Base-by-base conservation (phyloP, 441 rosid species). In the Codiaeum variegatum region DNA sequence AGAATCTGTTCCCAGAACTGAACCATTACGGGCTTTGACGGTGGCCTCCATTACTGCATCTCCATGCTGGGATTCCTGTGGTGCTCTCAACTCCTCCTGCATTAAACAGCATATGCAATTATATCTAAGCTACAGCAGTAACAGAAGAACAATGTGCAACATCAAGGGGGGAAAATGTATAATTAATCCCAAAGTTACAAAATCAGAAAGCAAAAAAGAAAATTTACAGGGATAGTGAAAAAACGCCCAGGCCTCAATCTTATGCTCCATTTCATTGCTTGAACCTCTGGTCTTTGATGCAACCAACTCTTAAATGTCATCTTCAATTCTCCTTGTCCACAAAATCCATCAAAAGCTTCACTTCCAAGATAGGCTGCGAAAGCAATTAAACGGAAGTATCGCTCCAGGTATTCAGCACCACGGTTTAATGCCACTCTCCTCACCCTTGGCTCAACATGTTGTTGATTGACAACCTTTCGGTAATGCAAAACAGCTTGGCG, bases 341-440 rank as follows among this genome's bases (percentile, higher is more conserved):
- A 93, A 73, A 86, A 89, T 42, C 91, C 96, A 79, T 96, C 97
- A 80, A 91, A 88, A 79, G 97, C 93, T 84, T 88, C 89, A 80
- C 98, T 93, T 80, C 99, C 99, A 79, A 96, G 93, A 84, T 96
- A 96, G 38, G 99, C 97, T 49, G 99, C 93, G 83, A 96, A 96
- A 49, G 98, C 96, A 85, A 96, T 93, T 83, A 96, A 83, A 62
- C 91, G 90, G 69, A 93, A 93, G 80, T 96, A 96, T 69, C 97
- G 78, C 80, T 96, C 98, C 83, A 96, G 82, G 78, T 93, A 93
- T 77, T 96, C 99, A 75, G 99, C 99, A 40, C 98, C 98, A 46
- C 97, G 97, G 73, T 81, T 90, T 82, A 96, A 60, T 36, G 99
- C 98, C 77, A 92, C 87, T 81, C 97, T 91, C 84, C 98, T 86